A percentile compares a stretch with the other conserved stretches of the same genome.
These are phyloP conservation scores for Stygiomarasmius scandens DNA, from an alignment of 1,284 basidiomycete species.

Conservation along the genomic window DNA sequence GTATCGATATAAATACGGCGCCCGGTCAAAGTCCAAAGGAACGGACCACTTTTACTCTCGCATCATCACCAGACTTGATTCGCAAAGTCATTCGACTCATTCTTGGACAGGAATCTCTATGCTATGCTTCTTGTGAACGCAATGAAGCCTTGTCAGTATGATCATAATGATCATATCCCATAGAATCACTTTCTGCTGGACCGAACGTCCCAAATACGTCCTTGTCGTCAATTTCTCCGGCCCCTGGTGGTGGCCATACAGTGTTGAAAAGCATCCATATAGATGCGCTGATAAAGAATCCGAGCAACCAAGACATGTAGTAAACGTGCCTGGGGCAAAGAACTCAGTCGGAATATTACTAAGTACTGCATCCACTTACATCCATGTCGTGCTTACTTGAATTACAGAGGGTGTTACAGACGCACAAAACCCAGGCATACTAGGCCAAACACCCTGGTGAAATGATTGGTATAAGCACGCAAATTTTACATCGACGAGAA, in stretches of 20 bases:
- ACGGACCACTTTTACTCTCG: too few species aligned
- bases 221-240: slow-evolving; percentile 26
- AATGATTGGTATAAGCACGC: background rate
- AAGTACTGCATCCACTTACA: slow-evolving; percentile 24
- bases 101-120: too few species aligned
- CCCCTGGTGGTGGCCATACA: slow-evolving; percentile 27
- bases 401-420: slow-evolving; percentile 23
- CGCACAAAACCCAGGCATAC: slow-evolving; percentile 30
- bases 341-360: too few species aligned
- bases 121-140: background rate
- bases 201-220: slow-evolving; percentile 20
- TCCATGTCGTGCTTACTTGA: slow-evolving; percentile 25
- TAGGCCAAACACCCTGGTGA: slow-evolving; percentile 31
- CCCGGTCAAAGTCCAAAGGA: too few species aligned
- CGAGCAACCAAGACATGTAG: slow-evolving; percentile 33
- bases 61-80: too few species aligned
- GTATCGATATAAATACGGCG: too few species aligned
- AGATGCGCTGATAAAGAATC: slow-evolving; percentile 27
- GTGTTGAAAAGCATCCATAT: slow-evolving; percentile 27
- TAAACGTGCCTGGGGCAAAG: slow-evolving; percentile 25
- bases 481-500: background rate
- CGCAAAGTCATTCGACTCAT: too few species aligned
- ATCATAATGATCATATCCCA: background rate
- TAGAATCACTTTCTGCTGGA: background rate
- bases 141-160: background rate